Evolutionary conservation across 2,329 filamentous ascomycete genomes (phyloP).

Genomic region (Colletotrichum sp.): DNA sequence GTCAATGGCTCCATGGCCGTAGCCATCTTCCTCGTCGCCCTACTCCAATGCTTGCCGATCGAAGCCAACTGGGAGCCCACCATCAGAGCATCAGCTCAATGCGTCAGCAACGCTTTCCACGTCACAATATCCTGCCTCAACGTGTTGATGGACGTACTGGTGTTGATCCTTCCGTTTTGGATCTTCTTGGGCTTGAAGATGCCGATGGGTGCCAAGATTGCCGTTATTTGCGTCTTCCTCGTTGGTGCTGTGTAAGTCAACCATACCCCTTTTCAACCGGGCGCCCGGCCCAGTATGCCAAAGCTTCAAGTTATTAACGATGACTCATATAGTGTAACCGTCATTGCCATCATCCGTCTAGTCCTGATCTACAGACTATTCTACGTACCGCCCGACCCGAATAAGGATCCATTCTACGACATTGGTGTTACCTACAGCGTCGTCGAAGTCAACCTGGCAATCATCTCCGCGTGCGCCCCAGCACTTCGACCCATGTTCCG

Average conservation of each 20-base stretch:
- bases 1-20: constrained; percentile 35
- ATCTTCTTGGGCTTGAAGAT: constrained; percentile 47
- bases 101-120: constrained; percentile 9
- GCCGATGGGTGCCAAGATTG: constrained; percentile 39
- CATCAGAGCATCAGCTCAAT: constrained; percentile 21
- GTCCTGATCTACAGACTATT: constrained; percentile 31
- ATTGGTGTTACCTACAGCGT: constrained; percentile 33
- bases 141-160: constrained; percentile 39
- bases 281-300: not conserved
- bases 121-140: constrained; percentile 25
- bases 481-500: constrained; percentile 37
- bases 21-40: constrained; percentile 35
- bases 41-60: constrained; percentile 41
- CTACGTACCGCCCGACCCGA: constrained; percentile 17
- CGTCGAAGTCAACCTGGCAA: constrained; percentile 41
- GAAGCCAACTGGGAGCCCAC: constrained; percentile 30
- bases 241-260: constrained; percentile 40
- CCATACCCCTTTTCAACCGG: not conserved
- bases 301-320: not conserved
- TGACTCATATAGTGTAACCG: constrained; percentile 30
- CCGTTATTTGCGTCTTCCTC: constrained; percentile 43
- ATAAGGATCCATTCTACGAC: constrained; percentile 31
- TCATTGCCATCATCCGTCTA: constrained; percentile 37
- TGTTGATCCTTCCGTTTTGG: constrained; percentile 41
- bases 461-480: constrained; percentile 40